Evolutionary conservation across 1,139 yeast genomes (phyloP).

Genomic region (Wickerhamiella pararugosa): DNA sequence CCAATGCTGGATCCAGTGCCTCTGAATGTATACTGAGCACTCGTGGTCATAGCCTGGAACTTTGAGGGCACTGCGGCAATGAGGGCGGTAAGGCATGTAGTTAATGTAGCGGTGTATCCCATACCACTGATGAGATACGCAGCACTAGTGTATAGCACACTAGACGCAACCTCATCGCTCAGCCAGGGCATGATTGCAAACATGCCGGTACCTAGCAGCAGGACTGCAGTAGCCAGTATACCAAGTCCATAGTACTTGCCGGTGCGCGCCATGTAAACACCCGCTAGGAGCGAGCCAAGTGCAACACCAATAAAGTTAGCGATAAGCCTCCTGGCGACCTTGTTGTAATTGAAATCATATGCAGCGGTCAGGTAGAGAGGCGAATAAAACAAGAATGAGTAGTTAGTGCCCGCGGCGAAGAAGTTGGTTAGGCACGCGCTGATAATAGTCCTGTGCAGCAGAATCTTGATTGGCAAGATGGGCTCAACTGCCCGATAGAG

Average conservation of each 20-base stretch:
- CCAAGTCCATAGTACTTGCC: slow-evolving; percentile 49
- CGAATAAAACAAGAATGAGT: slow-evolving; percentile 42
- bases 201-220: slow-evolving; percentile 33
- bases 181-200: slow-evolving; percentile 16
- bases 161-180: slow-evolving; percentile 9
- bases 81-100: slow-evolving; percentile 51
- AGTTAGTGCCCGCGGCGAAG: slow-evolving; percentile 44
- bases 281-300: slow-evolving; percentile 53
- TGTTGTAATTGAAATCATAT: slow-evolving; percentile 37
- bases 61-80: slow-evolving; percentile 49
- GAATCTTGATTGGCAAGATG: slow-evolving; percentile 43
- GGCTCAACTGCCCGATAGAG: slow-evolving; percentile 46
- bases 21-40: slow-evolving; percentile 60
- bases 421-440: slow-evolving; percentile 55
- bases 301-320: slow-evolving; percentile 62
- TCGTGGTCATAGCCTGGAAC: slow-evolving; percentile 58
- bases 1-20: slow-evolving; percentile 65
- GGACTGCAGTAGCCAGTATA: slow-evolving; percentile 31
- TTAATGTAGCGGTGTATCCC: slow-evolving; percentile 46
- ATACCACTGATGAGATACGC: slow-evolving; percentile 35
- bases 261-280: slow-evolving; percentile 50
- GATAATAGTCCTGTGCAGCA: slow-evolving; percentile 43
- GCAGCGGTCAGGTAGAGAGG: slow-evolving; percentile 54
- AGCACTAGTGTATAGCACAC: slow-evolving; percentile 19
- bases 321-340: slow-evolving; percentile 48